Evolutionary conservation across 208 protist genomes (phyloP).

Genomic region (Leishmania guyanensis): DNA sequence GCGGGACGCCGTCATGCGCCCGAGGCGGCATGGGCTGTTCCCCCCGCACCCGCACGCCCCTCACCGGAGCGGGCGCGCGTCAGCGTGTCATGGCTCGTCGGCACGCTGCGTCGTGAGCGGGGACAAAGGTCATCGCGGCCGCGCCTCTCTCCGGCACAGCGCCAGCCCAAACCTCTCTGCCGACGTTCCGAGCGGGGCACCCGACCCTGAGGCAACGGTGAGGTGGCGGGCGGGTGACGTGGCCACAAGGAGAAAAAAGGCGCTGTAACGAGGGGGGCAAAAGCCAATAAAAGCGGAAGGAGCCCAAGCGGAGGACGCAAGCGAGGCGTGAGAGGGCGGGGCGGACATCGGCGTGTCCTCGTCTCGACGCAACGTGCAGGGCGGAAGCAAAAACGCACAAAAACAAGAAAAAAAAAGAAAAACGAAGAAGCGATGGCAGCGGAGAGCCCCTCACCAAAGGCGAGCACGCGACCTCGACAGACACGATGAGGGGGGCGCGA

Average conservation of each 20-base stretch:
- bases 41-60: too few relatives aligned
- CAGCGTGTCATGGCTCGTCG: neutral
- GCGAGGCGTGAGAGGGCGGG: too few relatives aligned
- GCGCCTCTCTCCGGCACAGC: neutral
- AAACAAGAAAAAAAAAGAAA: neutral
- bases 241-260: neutral
- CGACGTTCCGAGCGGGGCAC: neutral
- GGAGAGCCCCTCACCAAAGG: neutral
- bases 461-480: neutral
- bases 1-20: too few relatives aligned
- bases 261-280: too few relatives aligned
- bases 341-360: too few relatives aligned
- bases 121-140: neutral
- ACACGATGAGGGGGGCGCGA: neutral
- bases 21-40: too few relatives aligned
- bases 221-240: neutral
- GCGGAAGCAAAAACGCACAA: constrained; percentile 2
- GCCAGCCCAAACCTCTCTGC: neutral
- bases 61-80: neutral
- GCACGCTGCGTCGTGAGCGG: neutral
- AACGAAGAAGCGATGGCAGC: neutral
- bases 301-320: neutral
- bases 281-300: neutral
- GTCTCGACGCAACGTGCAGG: neutral
- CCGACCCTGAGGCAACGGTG: neutral